Conservation (phyloP, 2,329 filamentous ascomycete genomes). For the Claviceps pazoutovae region DNA sequence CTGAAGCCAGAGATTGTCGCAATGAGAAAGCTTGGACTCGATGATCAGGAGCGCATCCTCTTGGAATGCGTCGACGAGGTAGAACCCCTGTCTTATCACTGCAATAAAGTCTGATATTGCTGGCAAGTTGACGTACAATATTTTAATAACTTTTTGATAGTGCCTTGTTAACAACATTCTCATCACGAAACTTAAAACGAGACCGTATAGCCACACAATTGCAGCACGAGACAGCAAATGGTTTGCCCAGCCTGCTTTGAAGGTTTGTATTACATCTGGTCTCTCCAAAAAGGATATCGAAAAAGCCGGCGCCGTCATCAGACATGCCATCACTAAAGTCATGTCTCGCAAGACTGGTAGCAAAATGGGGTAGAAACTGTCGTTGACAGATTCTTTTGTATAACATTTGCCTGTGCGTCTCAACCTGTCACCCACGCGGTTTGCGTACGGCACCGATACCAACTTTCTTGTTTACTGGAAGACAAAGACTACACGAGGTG, state of each 20-base stretch:
- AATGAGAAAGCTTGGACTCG: conserved; percentile 49
- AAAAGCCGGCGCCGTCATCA: conserved; percentile 75
- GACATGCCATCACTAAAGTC: conserved; percentile 89
- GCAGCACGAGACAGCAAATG: conserved; percentile 56
- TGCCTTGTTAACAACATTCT: conserved; percentile 76
- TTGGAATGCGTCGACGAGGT: conserved; percentile 96
- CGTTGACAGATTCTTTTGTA: neutral
- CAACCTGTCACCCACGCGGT: neutral
- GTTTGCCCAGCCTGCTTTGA: conserved; percentile 66
- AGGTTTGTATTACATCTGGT: conserved; percentile 79
- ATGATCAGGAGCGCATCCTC: conserved; percentile 73
- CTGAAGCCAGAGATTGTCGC: conserved; percentile 73
- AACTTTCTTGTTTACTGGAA: neutral
- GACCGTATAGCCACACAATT: conserved; percentile 50
- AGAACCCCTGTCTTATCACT: conserved; percentile 16
- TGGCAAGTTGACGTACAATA: neutral
- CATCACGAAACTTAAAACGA: conserved; percentile 72
- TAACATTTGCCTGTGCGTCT: neutral
- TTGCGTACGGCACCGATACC: neutral
- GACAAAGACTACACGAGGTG: neutral
- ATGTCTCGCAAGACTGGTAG: conserved; percentile 50
- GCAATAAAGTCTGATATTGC: neutral
- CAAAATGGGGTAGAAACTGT: conserved; percentile 12
- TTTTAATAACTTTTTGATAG: conserved; percentile 28
- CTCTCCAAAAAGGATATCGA: conserved; percentile 91